phyloP scores from a whole-genome alignment of 75 land plant species.

The Larix kaempferi region DNA sequence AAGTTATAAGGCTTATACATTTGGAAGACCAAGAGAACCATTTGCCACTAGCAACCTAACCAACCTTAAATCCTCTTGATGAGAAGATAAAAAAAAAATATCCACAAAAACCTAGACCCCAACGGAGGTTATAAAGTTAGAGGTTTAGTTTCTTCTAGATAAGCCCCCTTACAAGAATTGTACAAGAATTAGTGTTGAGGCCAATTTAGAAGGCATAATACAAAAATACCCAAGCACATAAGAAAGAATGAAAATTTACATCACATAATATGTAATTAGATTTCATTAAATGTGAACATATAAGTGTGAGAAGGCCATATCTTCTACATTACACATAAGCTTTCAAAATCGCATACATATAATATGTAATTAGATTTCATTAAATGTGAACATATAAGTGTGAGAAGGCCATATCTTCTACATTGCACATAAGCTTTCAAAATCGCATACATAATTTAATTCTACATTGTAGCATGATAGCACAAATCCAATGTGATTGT shows the following conservation, averaged over 20 bases:
- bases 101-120: too few species aligned
- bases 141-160: too few species aligned
- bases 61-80: too few species aligned
- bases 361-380: too few species aligned
- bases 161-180: too few species aligned
- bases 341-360: constrained; percentile 26
- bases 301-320: neutral
- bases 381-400: neutral
- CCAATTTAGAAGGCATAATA: too few species aligned
- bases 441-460: constrained; percentile 25
- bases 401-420: neutral
- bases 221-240: neutral
- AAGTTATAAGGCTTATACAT: too few species aligned
- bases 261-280: neutral
- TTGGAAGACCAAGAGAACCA: too few species aligned
- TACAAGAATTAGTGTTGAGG: neutral
- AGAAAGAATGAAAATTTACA: neutral
- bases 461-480: constrained; percentile 45
- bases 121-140: too few species aligned
- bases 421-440: constrained; percentile 38
- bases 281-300: neutral
- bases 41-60: too few species aligned
- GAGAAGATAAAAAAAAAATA: too few species aligned
- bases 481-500: constrained; percentile 37
- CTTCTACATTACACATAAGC: constrained; percentile 30